A percentile compares a stretch with the other conserved stretches of the same genome.
Evolutionary conservation across 1,284 basidiomycete species (phyloP).

Genomic region (Polyporus tsugae): DNA sequence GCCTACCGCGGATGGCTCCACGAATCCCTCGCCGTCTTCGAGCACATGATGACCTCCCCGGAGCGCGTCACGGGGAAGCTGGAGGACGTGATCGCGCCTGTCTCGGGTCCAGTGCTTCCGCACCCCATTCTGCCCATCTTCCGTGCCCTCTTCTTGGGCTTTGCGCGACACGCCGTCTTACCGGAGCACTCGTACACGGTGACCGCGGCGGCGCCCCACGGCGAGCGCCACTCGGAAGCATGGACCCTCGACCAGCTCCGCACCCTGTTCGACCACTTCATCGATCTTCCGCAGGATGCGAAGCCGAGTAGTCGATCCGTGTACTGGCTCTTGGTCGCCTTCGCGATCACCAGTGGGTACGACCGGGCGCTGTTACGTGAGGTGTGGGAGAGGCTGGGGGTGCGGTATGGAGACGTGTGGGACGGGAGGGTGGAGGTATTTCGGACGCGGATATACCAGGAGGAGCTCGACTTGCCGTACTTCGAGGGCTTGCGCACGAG

Average conservation of each 20-base stretch:
- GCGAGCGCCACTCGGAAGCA: conserved; percentile 17
- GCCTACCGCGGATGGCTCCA: conserved; percentile 76
- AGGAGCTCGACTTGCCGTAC: conserved; percentile 24
- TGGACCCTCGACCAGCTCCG: conserved; percentile 69
- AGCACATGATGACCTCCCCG: conserved; percentile 71
- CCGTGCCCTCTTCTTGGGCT: conserved; percentile 81
- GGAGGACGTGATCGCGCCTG: conserved; percentile 12
- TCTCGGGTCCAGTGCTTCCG: conserved; percentile 16
- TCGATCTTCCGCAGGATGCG: conserved; percentile 54
- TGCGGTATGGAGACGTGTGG: conserved; percentile 57
- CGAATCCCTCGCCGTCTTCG: conserved; percentile 65
- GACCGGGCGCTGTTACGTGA: conserved; percentile 56
- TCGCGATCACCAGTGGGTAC: conserved; percentile 60
- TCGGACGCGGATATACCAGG: conserved; percentile 37
- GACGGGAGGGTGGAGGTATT: conserved; percentile 55
- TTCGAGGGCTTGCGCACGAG: conserved; percentile 23
- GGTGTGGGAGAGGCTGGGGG: conserved; percentile 64
- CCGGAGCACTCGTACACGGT: conserved; percentile 4
- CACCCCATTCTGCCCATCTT: conserved; percentile 54
- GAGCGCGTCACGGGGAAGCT: conserved; percentile 38
- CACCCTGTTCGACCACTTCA: conserved; percentile 64
- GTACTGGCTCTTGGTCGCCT: conserved; percentile 73
- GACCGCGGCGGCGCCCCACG: background rate
- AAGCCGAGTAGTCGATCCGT: conserved; percentile 55
- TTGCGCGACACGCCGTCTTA: conserved; percentile 60